Evolutionary conservation across 23 red algal species (phyloP), one percentile per base, ranked within the genome.

Genomic region (Cyanidiococcus yangmingshanensis): DNA sequence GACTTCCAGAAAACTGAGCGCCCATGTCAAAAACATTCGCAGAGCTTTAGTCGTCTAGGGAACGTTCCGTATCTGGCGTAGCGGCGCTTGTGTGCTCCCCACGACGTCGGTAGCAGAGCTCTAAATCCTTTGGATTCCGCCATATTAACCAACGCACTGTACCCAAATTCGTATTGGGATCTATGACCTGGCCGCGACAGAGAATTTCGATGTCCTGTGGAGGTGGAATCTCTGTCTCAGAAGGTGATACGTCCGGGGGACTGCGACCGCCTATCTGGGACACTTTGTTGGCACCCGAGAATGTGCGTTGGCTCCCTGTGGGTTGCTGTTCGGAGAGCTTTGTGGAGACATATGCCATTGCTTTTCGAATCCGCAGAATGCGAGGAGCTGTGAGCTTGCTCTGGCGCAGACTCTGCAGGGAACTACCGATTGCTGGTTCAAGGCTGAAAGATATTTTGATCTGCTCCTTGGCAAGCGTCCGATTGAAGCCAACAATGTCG

Each of bases 401-500:
- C 77, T 89, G 68, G 40, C 67, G 67, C 24, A 96, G 68, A 24
- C 68, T 57, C 1, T 80, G 92, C 26, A 96, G 74, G 31, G 74
- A 80, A 37, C 59, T 79, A 3, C 87, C 92, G 37, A 87, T 81
- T 2, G 38, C 82, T n/a, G 87, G 92, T 50, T 87, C 68, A 29
- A 96, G 63, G 30, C 54, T 68, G 75, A 96, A 96, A 15, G 87
- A 84, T 17, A 96, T 33, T 57, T 96, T 96, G 51, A 86, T 59
- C 71, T 75, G 58, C 50, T 96, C 92, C 39, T 76, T 41, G 29
- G 79, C 58, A 74, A 84, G 67, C 25, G 80, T 78, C 39, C 77
- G 79, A 36, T 83, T 83, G 40, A 88, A 84, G 32, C 92, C 57
- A 1, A 96, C 84, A 30, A 89, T 57, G 16, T 96, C 87, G 18